Percentiles rank a stretch among this genome's conserved stretches.
phyloP scores from a whole-genome alignment of 2,329 filamentous ascomycete genomes.

The Colletotrichum sp. region DNA sequence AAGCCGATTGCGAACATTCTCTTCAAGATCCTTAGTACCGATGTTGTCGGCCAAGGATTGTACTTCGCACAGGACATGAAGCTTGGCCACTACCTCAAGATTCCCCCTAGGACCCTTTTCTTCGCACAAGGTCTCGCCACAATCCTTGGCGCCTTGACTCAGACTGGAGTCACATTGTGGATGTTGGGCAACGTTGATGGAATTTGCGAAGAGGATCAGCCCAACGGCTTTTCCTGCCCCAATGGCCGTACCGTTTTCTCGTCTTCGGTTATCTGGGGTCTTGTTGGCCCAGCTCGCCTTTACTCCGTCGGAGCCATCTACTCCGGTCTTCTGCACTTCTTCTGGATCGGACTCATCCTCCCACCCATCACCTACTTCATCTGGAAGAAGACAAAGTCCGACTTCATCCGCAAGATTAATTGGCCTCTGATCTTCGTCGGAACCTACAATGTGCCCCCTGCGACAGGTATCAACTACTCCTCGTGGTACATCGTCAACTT shows the following conservation, averaged over 20 bases:
- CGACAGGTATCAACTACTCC: constrained; percentile 59
- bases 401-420: constrained; percentile 52
- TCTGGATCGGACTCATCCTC: constrained; percentile 54
- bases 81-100: constrained; percentile 54
- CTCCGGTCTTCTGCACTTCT: constrained; percentile 53
- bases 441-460: constrained; percentile 54
- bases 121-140: constrained; percentile 64
- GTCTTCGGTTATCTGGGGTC: constrained; percentile 65
- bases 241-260: constrained; percentile 65
- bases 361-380: constrained; percentile 54
- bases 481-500: constrained; percentile 60
- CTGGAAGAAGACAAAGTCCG: constrained; percentile 50
- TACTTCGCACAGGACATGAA: constrained; percentile 54
- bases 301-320: constrained; percentile 48
- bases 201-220: constrained; percentile 54
- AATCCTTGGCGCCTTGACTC: constrained; percentile 40
- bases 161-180: constrained; percentile 36
- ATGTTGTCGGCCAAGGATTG: constrained; percentile 38
- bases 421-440: constrained; percentile 59
- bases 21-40: constrained; percentile 38
- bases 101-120: constrained; percentile 63
- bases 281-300: constrained; percentile 50
- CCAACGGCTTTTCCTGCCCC: constrained; percentile 60
- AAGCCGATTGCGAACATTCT: constrained; percentile 40
- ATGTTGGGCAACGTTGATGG: constrained; percentile 48